Percentiles rank a stretch among this genome's conserved stretches.
phyloP scores from a whole-genome alignment of 2,329 filamentous ascomycete genomes.

The Ophiostoma triangulosporum region DNA sequence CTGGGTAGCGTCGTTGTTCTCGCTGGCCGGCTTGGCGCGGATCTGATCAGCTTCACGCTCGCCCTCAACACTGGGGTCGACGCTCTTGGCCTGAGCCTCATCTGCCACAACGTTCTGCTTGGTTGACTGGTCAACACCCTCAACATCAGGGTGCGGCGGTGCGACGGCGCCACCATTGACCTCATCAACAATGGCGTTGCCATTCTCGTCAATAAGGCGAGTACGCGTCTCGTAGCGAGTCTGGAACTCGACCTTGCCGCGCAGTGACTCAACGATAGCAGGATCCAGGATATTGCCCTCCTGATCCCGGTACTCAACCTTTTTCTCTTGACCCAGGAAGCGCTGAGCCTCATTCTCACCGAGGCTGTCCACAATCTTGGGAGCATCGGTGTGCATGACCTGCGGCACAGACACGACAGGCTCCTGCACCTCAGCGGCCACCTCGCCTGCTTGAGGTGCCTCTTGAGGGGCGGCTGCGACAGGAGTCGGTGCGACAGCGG shows the following conservation, averaged over 20 bases:
- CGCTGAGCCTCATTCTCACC: conserved; percentile 23
- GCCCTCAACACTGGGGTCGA: conserved; percentile 41
- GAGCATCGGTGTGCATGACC: conserved; percentile 35
- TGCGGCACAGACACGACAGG: conserved; percentile 19
- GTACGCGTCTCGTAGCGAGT: conserved; percentile 94
- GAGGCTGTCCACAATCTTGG: conserved; percentile 19
- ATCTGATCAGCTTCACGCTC: conserved; percentile 42
- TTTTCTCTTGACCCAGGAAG: conserved; percentile 53
- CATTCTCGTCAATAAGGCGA: conserved; percentile 63
- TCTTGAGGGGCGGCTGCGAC: not conserved
- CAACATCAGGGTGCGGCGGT: conserved; percentile 46
- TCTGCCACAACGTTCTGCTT: conserved; percentile 23
- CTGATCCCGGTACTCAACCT: conserved; percentile 88
- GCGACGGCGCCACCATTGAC: conserved; percentile 29
- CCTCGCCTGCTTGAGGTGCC: conserved; percentile 2
- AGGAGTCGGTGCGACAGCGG: conserved; percentile 7
- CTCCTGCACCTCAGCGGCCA: conserved; percentile 14
- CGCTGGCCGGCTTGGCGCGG: conserved; percentile 49
- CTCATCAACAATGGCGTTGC: conserved; percentile 54
- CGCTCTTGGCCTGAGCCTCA: conserved; percentile 26
- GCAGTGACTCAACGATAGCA: conserved; percentile 68
- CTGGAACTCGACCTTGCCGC: conserved; percentile 90
- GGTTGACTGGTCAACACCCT: conserved; percentile 48
- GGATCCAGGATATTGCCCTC: conserved; percentile 77
- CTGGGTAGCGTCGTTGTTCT: conserved; percentile 40